Base-by-base conservation (phyloP, 208 protist species). In the Perkinsela sp. region DNA sequence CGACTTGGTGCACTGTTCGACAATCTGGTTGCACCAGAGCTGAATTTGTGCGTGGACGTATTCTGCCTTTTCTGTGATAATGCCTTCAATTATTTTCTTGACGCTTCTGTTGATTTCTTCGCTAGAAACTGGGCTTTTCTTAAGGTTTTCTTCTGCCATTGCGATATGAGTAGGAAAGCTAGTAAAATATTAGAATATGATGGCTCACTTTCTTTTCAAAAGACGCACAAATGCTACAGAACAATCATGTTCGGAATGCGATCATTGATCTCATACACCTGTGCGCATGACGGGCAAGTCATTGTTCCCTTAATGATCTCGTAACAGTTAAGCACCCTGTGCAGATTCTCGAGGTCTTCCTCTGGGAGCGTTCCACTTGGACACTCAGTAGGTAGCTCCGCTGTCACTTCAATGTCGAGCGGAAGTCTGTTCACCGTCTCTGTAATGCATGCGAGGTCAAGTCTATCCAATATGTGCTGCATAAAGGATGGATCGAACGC, bases 201-300 rank as follows among this genome's bases (percentile, higher is more conserved):
- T n/a, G n/a, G n/a, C n/a, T n/a, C n/a, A n/a, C n/a, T n/a, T n/a
- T n/a, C n/a, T n/a, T n/a, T n/a, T n/a, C n/a, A n/a, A n/a, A n/a
- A n/a, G n/a, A n/a, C n/a, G n/a, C n/a, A n/a, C n/a, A n/a, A n/a
- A n/a, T n/a, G n/a, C n/a, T n/a, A 57, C 40, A 57, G 22, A n/a
- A 57, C 40, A 57, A 57, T 57, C 40, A 57, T 57, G 40, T 57
- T 57, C 22, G 40, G 40, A n/a, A 57, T 57, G 6, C 40, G 6
- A 22, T 57, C 40, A 57, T 57, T 57, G 40, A 57, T 57, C 40
- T 57, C 40, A 57, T 57, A 57, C 40, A 57, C 40, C 22, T 57
- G 40, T 22, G 6, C 13, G 22, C 40, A 57, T 6, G 40, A 6
- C 40, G 40, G 40, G 22, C 40, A 57, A 57, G 40, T 57, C 40